A percentile compares a stretch with the other conserved stretches of the same genome.
Evolutionary conservation across 495 filamentous ascomycete species (phyloP).

Genomic region (Xylaria grammica): DNA sequence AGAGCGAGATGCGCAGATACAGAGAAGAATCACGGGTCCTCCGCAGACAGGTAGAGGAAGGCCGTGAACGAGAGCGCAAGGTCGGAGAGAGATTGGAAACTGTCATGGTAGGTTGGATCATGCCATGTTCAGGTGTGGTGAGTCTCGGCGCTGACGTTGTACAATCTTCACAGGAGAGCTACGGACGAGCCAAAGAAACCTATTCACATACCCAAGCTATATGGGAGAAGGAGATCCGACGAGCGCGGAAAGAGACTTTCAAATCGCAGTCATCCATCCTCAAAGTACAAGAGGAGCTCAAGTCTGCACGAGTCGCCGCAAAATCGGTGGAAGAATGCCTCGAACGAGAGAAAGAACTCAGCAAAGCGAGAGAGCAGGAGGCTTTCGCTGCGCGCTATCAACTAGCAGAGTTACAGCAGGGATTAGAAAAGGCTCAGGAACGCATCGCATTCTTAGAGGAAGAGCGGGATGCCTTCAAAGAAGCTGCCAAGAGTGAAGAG

Average conservation of each 20-base stretch:
- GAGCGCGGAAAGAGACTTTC: slow-evolving; percentile 83
- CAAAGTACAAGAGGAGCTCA: slow-evolving; percentile 83
- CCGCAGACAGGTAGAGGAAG: slow-evolving; percentile 67
- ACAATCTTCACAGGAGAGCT: slow-evolving; percentile 64
- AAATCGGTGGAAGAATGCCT: slow-evolving; percentile 47
- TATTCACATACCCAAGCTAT: slow-evolving; percentile 72
- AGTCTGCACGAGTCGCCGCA: slow-evolving; percentile 61
- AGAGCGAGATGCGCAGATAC: slow-evolving; percentile 66
- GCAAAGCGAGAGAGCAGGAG: slow-evolving; percentile 70
- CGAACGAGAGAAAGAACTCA: slow-evolving; percentile 53
- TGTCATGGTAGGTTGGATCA: slow-evolving; percentile 62
- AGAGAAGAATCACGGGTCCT: slow-evolving; percentile 61
- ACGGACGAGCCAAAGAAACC: slow-evolving; percentile 75
- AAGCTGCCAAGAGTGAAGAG: slow-evolving; percentile 61
- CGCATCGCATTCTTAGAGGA: slow-evolving; percentile 70
- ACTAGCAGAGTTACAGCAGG: slow-evolving; percentile 74
- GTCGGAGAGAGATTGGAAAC: slow-evolving; percentile 79
- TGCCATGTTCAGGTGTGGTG: not conserved
- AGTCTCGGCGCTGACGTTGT: not conserved
- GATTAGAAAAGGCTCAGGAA: slow-evolving; percentile 68
- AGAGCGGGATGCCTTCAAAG: slow-evolving; percentile 70
- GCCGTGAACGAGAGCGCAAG: slow-evolving; percentile 71
- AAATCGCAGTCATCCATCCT: slow-evolving; percentile 77
- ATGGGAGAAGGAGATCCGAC: slow-evolving; percentile 85
- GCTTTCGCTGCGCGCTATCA: slow-evolving; percentile 76